phyloP scores from a whole-genome alignment of 306 rosid species.

The Psophocarpus tetragonolobus region DNA sequence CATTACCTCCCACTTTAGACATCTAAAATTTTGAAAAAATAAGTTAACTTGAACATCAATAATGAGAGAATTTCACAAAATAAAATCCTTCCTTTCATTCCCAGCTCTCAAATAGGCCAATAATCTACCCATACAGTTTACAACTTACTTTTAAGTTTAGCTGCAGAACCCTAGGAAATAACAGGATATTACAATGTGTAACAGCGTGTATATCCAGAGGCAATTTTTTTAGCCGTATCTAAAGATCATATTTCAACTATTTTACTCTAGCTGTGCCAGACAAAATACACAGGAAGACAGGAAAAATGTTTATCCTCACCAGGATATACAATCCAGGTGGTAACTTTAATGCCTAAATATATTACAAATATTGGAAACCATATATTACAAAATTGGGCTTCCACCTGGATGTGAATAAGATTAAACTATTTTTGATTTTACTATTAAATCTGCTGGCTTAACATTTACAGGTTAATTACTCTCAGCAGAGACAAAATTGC shows the following conservation, averaged over 20 bases:
- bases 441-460: constrained; percentile 43
- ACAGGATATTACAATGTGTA: not conserved
- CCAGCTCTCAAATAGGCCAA: not conserved
- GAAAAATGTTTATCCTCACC: not conserved
- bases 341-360: constrained; percentile 29
- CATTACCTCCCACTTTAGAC: not conserved
- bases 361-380: constrained; percentile 38
- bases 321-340: constrained; percentile 22
- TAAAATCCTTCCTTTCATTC: not conserved
- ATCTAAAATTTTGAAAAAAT: not conserved
- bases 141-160: not conserved
- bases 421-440: constrained; percentile 11
- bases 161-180: not conserved
- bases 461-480: constrained; percentile 61
- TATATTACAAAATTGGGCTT: constrained; percentile 35
- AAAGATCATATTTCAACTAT: constrained; percentile 4
- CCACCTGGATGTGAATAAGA: constrained; percentile 33
- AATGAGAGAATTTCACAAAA: not conserved
- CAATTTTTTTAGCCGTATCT: not conserved
- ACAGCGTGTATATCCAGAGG: not conserved
- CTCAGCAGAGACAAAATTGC: constrained; percentile 50
- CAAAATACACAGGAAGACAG: constrained; percentile 13
- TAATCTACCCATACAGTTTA: not conserved
- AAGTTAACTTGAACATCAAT: not conserved
- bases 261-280: not conserved